Evolutionary conservation across 2,329 filamentous ascomycete genomes (phyloP), one percentile per base, ranked within the genome.

Genomic region (Aspergillus floridensis): DNA sequence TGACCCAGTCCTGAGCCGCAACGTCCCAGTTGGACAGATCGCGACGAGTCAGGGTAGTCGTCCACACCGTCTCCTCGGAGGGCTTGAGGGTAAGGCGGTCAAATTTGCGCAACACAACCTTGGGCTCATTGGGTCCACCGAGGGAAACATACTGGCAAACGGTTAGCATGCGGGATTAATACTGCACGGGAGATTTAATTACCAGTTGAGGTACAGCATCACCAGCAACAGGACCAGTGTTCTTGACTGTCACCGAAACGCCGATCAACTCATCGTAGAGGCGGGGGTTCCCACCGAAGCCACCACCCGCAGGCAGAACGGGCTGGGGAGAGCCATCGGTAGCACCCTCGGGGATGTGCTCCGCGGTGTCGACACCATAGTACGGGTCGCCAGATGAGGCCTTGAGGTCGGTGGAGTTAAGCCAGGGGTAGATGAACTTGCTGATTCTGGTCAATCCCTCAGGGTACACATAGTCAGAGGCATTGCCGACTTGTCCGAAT

Each of bases 11-110:
- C 81, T 97, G 93, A n/a, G 78, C 73, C 1, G 71, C 81, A 0
- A 84, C 79, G 66, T 96, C 91, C 93, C 93, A 97, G 79, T 92
- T 95, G 72, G 88, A 92, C 58, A 97, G 66, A 70, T 97, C 93
- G 58, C 92, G 86, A 44, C 93, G 84, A 5, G 87, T 92, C 57
- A 97, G 76, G 16, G 87, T 83, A 0, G 85, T 87, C 0, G 75
- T 81, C 79, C 95, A 96, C 2, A 81, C 84, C 3, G 79, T 81
- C 54, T 82, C 86, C 74, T 86, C 74, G n/a, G 91, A 91, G 0
- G 91, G 83, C 4, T 84, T 80, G 63, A 97, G 87, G 53, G 81
- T 82, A 59, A 96, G 75, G 50, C 91, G 86, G 59, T 96, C 90
- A 69, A 97, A 98, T 49, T 88, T 88, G 62, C 93, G 88, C 14